Evolutionary conservation across 768 basidiomycete species (phyloP), one percentile per base, ranked within the genome.

Genomic region (Russula sp.): DNA sequence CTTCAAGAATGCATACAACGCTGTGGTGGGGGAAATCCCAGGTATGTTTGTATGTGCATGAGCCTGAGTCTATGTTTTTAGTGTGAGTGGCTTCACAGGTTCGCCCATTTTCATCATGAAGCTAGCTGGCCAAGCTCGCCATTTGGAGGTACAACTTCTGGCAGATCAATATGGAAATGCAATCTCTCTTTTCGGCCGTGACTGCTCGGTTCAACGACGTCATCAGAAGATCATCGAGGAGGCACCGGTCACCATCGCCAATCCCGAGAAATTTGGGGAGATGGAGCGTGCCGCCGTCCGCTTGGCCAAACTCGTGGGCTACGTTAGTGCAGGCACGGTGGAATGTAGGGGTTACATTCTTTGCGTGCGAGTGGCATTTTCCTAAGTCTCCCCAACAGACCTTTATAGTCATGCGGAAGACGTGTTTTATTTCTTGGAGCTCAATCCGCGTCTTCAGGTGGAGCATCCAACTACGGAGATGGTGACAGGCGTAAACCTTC

Each of bases 201-300:
- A 98, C 73, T 99, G 97, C 73, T 99, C 97, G 59, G 97, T 99
- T 50, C 97, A 99, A 75, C 89, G 97, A 68, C 90, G 97, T 58
- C 97, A 99, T 74, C 97, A 99, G 74, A 99, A 99, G 79, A 99
- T 99, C 69, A 99, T 99, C 65, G 97, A 99, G 75, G 97, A 99
- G 74, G 97, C 97, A 2, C 97, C 97, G 9, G 96, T 99, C 39
- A 98, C 96, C 5, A 98, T 99, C 66, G 97, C 97, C 8, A 87
- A 86, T 64, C 86, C 87, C 46, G 87, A 90, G 20, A 93, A 83
- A 7, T 98, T 98, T 68, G 93, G 95, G 73, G 78, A 94, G 74
- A 99, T 99, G 97, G 97, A 98, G 71, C 91, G 94, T 65, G 95
- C 97, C 14, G 97, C 97, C n/a, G 97, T 99, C 49, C 87, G 97